Conservation (phyloP, 176 grass and related monocot species). For the Thinopyrum elongatum region DNA sequence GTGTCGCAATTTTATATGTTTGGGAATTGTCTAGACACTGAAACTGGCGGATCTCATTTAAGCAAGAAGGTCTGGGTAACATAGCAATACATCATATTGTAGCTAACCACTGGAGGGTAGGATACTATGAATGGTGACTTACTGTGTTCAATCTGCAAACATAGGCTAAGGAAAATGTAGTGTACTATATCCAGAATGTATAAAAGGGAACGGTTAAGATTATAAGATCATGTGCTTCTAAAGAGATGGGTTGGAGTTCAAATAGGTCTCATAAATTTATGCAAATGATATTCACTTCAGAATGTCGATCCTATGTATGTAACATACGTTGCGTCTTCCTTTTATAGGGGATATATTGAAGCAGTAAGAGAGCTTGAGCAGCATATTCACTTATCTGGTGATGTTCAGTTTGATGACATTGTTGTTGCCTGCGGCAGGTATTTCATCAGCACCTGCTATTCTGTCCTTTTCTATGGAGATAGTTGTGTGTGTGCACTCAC, state of each 20-base stretch:
- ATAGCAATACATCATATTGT: background rate
- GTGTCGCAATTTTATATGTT: background rate
- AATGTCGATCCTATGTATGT: background rate
- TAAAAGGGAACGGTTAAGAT: background rate
- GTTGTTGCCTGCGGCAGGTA: constrained; percentile 95
- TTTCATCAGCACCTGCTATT: background rate
- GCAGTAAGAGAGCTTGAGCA: constrained; percentile 87
- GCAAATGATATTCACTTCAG: background rate
- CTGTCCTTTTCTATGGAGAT: background rate
- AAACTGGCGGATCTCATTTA: background rate
- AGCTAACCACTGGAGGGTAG: background rate
- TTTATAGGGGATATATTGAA: constrained; percentile 91
- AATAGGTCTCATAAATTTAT: background rate
- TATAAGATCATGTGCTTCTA: background rate
- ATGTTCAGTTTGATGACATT: constrained; percentile 82
- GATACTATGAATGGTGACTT: background rate
- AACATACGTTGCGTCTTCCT: background rate
- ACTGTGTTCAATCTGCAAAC: background rate
- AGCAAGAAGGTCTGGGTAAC: background rate
- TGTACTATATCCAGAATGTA: background rate
- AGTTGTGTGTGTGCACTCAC: background rate
- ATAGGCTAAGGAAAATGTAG: background rate
- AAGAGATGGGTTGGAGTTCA: background rate
- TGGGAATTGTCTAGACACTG: background rate
- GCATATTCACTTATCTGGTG: constrained; percentile 48